Evolutionary conservation across 2,329 filamentous ascomycete species (phyloP), one percentile per base, ranked within the genome.

Genomic region (Rutstroemia sp.): DNA sequence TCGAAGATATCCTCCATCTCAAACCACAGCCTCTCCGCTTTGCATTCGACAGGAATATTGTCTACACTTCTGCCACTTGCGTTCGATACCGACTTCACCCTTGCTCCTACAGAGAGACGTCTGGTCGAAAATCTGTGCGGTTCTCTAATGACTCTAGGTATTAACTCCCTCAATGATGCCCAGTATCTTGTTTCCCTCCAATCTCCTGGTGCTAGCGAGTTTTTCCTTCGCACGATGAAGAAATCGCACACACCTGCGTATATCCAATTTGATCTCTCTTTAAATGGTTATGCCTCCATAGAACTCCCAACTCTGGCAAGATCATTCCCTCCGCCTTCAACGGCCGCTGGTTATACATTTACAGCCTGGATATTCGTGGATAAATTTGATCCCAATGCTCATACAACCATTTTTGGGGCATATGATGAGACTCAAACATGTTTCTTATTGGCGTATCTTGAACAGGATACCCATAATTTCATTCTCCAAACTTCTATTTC

Each of bases 401-500:
- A 99, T 70, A 99, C 94, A 0, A 99, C 94, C 0, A 80, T 99
- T 14, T 99, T 99, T 70, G 94, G 94, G 25, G 89, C 94, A 8
- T 97, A 95, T 71, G 94, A 99, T 72, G 79, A 86, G 3, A 90
- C 84, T 5, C 92, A 97, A 70, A 90, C 89, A 5, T 99, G 94
- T 71, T 99, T 99, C 67, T 75, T 99, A 38, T 82, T 99, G 64
- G 86, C 91, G 58, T 99, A 99, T 68, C 78, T 99, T 41, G 95
- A 99, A 70, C 91, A 87, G 68, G 92, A 96, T 69, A 95, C 90
- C 2, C 88, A 82, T 59, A 94, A 96, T 72, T 88, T 99, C 63
- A 99, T 99, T 63, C 76, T 99, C 5, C 94, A 99, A 73, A 97
- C 95, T 7, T 96, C 94, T 17, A 88, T 97, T 59, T 89, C 84